These are phyloP conservation scores for Eucalyptus pauciflora DNA, from an alignment of 345 rosid species.

Conservation along the genomic window DNA sequence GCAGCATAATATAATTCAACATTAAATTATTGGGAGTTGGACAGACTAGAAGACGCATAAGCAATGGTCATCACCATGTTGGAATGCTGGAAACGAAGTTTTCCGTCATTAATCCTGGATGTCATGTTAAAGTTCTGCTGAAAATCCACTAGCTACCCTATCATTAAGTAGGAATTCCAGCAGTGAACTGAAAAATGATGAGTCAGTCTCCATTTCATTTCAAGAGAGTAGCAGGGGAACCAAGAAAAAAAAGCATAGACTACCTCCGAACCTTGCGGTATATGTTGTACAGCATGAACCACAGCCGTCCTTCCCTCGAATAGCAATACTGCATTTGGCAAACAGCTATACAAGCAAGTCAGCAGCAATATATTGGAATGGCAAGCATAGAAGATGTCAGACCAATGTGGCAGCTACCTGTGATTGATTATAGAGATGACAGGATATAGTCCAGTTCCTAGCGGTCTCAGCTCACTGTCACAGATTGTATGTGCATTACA, in stretches of 20 bases:
- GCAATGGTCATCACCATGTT: not conserved
- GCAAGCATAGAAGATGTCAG: not conserved
- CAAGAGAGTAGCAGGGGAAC: not conserved
- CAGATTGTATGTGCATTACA: slow-evolving; percentile 97
- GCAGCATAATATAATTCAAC: not conserved
- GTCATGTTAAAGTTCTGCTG: not conserved
- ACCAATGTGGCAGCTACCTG: slow-evolving; percentile 36
- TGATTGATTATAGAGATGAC: slow-evolving; percentile 83
- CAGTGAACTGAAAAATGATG: not conserved
- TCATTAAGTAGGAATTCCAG: not conserved
- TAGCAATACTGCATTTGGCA: slow-evolving; percentile 74
- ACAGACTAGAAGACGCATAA: not conserved
- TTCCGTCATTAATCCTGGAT: not conserved
- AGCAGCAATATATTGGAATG: slow-evolving; percentile 5
- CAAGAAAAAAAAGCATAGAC: not conserved
- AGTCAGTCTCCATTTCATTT: not conserved
- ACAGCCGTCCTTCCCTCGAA: slow-evolving; percentile 75
- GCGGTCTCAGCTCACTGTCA: slow-evolving; percentile 82
- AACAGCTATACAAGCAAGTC: slow-evolving; percentile 49
- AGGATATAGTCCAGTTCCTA: slow-evolving; percentile 87
- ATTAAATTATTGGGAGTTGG: not conserved
- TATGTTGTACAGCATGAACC: slow-evolving; percentile 59
- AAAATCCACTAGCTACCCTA: not conserved
- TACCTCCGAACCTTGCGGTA: slow-evolving; percentile 71
- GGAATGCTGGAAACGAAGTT: not conserved